These are phyloP conservation scores for Beta vulgaris DNA, from an alignment of 148 eudicot species.

Conservation along the genomic window DNA sequence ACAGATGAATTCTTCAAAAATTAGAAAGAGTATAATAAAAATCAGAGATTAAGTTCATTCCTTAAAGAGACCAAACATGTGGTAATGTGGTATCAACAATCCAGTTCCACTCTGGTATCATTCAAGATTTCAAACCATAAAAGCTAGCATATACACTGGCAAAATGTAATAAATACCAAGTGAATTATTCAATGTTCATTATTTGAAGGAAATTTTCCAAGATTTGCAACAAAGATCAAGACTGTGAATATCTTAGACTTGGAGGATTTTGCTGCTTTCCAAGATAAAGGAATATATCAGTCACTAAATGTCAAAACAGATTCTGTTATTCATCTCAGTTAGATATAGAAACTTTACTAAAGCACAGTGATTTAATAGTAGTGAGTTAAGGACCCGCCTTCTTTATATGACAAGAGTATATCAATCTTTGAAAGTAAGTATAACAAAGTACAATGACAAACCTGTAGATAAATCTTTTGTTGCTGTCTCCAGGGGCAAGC, in stretches of 20 bases:
- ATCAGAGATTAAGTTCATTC: no score
- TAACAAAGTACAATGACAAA: constrained; percentile 13
- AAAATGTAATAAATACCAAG: no score
- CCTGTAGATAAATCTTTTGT: constrained; percentile 88
- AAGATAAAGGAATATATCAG: background rate
- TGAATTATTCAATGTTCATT: no score
- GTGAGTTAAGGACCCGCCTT: background rate
- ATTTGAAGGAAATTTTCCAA: no score
- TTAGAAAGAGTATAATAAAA: no score
- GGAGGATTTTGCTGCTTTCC: background rate
- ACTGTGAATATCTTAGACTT: background rate
- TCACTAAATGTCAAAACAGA: background rate
- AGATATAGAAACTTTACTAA: background rate
- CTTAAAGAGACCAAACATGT: no score
- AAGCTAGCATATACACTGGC: no score
- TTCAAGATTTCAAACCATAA: no score
- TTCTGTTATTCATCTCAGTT: background rate
- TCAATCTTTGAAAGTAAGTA: background rate
- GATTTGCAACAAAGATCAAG: background rate
- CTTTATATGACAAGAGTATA: background rate
- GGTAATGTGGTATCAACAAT: no score
- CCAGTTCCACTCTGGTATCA: no score
- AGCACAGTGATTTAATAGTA: background rate
- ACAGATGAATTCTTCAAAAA: no score
- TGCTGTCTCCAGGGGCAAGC: constrained; percentile 77